Conservation (phyloP, 176 grass and related monocot species). For the Areca catechu region DNA sequence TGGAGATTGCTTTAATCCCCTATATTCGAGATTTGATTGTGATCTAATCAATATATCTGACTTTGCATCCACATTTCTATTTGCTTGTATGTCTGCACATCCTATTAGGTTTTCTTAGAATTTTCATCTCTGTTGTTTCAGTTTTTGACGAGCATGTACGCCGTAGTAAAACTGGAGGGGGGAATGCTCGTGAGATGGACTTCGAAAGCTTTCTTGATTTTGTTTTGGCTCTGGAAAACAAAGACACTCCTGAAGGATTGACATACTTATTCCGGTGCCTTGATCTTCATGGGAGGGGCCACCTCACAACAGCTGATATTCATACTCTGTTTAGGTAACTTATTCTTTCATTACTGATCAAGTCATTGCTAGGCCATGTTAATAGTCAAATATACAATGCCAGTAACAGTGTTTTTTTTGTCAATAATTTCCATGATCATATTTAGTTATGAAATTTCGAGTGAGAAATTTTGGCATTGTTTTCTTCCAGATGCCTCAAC, state of each 20-base stretch:
- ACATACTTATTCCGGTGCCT: slow-evolving; percentile 95
- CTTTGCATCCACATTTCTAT: too few species aligned
- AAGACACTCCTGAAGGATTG: slow-evolving; percentile 91
- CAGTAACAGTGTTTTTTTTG: neutral
- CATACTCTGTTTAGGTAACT: slow-evolving; percentile 84
- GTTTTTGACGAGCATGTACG: slow-evolving; percentile 98
- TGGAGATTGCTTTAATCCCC: too few species aligned
- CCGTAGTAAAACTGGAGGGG: slow-evolving; percentile 79
- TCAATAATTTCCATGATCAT: neutral
- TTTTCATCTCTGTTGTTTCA: slow-evolving; percentile 22
- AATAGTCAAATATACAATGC: too few species aligned
- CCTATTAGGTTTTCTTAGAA: too few species aligned
- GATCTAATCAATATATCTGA: too few species aligned
- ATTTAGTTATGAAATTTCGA: too few species aligned
- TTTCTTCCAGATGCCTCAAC: too few species aligned
- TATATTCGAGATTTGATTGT: too few species aligned
- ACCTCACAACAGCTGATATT: slow-evolving; percentile 89
- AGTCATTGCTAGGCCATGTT: too few species aligned
- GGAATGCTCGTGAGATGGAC: slow-evolving; percentile 90
- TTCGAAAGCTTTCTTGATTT: slow-evolving; percentile 99
- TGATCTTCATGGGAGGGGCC: slow-evolving; percentile 90
- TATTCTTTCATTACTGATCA: neutral
- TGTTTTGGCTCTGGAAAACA: slow-evolving; percentile 96
- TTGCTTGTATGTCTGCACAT: too few species aligned
- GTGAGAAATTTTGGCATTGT: too few species aligned